A percentile compares a stretch with the other conserved stretches of the same genome.
Conservation (phyloP, 441 rosid genomes). For the Viola pubescens region DNA sequence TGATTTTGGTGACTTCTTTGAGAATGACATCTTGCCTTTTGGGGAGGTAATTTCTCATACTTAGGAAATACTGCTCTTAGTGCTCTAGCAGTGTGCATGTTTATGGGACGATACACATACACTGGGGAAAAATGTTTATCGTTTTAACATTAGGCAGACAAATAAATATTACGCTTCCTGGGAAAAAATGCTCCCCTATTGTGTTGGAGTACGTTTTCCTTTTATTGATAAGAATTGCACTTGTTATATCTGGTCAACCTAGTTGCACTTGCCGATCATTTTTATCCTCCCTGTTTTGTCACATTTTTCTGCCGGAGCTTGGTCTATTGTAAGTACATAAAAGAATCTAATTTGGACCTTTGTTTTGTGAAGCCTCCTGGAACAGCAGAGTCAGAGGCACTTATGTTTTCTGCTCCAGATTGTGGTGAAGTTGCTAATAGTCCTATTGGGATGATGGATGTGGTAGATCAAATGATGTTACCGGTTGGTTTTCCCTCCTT, state of each 20-base stretch:
- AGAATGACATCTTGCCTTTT: slow-evolving; percentile 87
- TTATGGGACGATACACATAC: neutral
- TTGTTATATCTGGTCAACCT: too few relatives aligned
- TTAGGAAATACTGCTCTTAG: neutral
- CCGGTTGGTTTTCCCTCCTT: slow-evolving; percentile 79
- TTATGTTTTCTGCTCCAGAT: slow-evolving; percentile 77
- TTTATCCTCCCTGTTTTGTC: too few relatives aligned
- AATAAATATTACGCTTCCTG: too few relatives aligned
- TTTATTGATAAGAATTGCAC: too few relatives aligned
- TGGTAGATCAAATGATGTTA: slow-evolving; percentile 74
- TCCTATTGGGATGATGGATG: slow-evolving; percentile 82
- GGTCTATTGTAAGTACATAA: too few relatives aligned
- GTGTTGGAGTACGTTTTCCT: too few relatives aligned
- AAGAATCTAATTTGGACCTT: slow-evolving; percentile 8
- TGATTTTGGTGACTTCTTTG: slow-evolving; percentile 98
- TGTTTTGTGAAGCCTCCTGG: slow-evolving; percentile 90
- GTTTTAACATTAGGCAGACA: too few relatives aligned
- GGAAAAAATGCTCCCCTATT: too few relatives aligned
- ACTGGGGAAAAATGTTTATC: too few relatives aligned
- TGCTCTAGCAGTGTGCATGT: neutral
- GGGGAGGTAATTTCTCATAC: slow-evolving; percentile 75
- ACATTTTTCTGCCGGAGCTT: too few relatives aligned
- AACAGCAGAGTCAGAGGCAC: slow-evolving; percentile 95
- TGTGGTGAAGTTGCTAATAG: slow-evolving; percentile 80
- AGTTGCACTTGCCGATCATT: too few relatives aligned